Evolutionary conservation across 2,329 filamentous ascomycete species (phyloP), one percentile per base, ranked within the genome.

Genomic region (Endoconidiophora laricicola): DNA sequence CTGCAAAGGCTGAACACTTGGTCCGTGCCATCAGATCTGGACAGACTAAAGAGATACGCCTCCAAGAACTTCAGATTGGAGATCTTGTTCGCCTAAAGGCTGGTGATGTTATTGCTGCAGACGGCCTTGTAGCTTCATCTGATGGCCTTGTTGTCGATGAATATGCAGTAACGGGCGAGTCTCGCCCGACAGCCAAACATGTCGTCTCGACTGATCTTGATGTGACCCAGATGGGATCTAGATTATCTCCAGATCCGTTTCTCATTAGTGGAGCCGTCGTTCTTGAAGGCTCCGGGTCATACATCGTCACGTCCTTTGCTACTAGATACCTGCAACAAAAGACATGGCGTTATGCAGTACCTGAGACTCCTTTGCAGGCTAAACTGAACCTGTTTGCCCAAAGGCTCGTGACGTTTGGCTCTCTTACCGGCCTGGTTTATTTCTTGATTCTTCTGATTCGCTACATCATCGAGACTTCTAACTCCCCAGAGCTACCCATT

Each of bases 191-290:
- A 29, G 79, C 76, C 58, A 88, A 88, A 63, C 1, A 57, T 60
- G 2, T 57, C 20, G 37, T 22, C 29, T 43, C 47, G 10, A 20
- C 22, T 5, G 29, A 44, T 4, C 18, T 41, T 36, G 39, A 48
- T 20, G 41, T 26, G 41, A 22, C 38, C 12, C n/a, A 26, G 36
- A 24, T 29, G 9, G 29, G 24, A 18, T 23, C 23, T 33, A 26
- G 22, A 22, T 26, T 36, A 22, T 38, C 55, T 6, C 66, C 82
- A 54, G 84, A 88, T 57, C 84, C 84, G 0, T 90, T 90, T 62
- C 86, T 90, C 54, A 69, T 88, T 3, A 88, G 83, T 20, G 84
- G 84, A 43, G 81, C 81, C 2, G 86, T 86, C 56, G 78, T 90
- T 9, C 78, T 78, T 0, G 81, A 86, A 58, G 84, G 84, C 49